Percentiles rank a stretch among this genome's conserved stretches.
Evolutionary conservation across 2,329 filamentous ascomycete species (phyloP).

Genomic region (Cladosporium cucumerinum): DNA sequence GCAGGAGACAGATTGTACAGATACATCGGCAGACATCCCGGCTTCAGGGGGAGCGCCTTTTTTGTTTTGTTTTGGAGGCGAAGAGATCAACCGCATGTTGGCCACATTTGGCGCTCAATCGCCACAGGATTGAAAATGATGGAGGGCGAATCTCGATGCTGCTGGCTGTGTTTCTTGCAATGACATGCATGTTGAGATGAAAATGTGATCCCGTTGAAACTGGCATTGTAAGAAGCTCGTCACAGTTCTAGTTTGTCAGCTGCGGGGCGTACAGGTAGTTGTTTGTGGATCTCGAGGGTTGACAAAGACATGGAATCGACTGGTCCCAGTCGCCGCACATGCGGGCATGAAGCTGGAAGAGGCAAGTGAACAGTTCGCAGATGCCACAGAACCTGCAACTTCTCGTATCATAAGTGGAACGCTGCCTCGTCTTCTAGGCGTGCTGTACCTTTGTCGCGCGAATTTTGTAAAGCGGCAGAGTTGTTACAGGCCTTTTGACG

Average conservation of each 20-base stretch:
- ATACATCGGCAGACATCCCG: slow-evolving; percentile 6
- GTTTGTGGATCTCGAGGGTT: background rate
- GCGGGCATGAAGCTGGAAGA: background rate
- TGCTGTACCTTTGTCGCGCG: background rate
- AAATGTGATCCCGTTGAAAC: background rate
- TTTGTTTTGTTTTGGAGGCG: background rate
- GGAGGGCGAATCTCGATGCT: background rate
- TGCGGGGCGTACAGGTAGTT: background rate
- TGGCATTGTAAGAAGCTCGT: background rate
- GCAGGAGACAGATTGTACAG: background rate
- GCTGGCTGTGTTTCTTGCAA: background rate
- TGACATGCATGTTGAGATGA: background rate
- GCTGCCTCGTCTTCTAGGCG: background rate
- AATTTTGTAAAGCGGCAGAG: background rate
- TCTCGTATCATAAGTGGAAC: slow-evolving; percentile 4
- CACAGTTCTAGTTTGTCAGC: slow-evolving; percentile 4
- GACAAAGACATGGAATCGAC: background rate
- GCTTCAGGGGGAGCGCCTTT: background rate
- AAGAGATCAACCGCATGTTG: background rate
- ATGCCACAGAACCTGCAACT: background rate
- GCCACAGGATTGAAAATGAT: background rate
- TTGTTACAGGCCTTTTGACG: background rate
- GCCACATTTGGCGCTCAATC: background rate
- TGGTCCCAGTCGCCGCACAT: background rate
- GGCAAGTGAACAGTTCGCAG: background rate